These are phyloP conservation scores for Xylaria scruposa DNA, from an alignment of 495 filamentous ascomycete species.

Conservation along the genomic window DNA sequence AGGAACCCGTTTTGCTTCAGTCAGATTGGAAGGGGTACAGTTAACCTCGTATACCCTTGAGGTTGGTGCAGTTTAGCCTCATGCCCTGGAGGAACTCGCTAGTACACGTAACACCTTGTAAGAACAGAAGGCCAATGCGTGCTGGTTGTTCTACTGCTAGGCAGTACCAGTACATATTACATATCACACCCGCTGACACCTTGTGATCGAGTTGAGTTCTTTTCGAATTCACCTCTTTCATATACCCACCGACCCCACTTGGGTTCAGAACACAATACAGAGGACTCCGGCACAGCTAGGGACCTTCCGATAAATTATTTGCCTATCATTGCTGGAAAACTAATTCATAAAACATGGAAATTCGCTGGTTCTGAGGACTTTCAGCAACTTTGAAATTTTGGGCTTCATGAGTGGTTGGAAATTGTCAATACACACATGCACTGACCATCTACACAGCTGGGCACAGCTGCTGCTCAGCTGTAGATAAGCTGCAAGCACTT, in stretches of 20 bases:
- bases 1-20: neutral
- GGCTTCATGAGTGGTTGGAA: neutral
- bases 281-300: neutral
- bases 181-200: too few species aligned
- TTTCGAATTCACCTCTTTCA: constrained; percentile 3
- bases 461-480: neutral
- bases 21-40: neutral
- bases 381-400: neutral
- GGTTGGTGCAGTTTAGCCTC: constrained; percentile 3
- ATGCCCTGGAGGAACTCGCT: neutral
- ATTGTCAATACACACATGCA: neutral
- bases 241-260: constrained; percentile 18
- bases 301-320: neutral
- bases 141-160: too few species aligned
- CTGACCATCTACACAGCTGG: neutral
- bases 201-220: neutral
- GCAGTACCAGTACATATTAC: too few species aligned
- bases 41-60: constrained; percentile 1
- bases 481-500: too few species aligned
- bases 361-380: neutral
- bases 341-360: neutral
- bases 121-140: too few species aligned
- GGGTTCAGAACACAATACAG: neutral
- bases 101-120: too few species aligned
- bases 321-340: neutral